Conservation (phyloP, 805 yeast species). For the Saccharomyces jurei region DNA sequence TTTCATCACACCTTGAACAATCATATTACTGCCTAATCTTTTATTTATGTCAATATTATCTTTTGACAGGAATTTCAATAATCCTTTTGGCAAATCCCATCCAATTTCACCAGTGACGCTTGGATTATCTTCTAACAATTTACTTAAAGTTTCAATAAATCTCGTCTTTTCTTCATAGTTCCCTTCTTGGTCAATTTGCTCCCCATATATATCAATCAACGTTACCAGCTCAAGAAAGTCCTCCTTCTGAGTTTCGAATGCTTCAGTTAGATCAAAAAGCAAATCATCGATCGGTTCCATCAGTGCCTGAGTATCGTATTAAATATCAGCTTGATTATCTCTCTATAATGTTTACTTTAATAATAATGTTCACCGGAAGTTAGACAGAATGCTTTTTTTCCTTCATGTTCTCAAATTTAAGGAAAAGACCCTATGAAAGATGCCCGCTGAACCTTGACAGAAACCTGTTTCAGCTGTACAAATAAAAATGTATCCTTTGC, state of each 20-base stretch:
- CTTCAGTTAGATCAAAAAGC: slow-evolving; percentile 11
- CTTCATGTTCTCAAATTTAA: not conserved
- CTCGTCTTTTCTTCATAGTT: slow-evolving; percentile 38
- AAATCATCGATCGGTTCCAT: not conserved
- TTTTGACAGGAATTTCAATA: slow-evolving; percentile 45
- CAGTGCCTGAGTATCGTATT: not conserved
- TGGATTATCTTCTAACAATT: slow-evolving; percentile 38
- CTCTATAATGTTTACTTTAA: not conserved
- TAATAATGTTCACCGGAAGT: not conserved
- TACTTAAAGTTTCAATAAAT: slow-evolving; percentile 40
- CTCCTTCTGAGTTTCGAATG: slow-evolving; percentile 19
- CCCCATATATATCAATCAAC: slow-evolving; percentile 21
- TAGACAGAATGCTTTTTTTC: not conserved
- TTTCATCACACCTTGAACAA: slow-evolving; percentile 34
- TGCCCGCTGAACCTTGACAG: not conserved
- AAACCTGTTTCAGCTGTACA: not conserved
- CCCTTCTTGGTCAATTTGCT: slow-evolving; percentile 16
- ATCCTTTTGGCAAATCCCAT: slow-evolving; percentile 80
- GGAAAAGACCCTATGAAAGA: not conserved
- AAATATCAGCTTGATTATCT: not conserved
- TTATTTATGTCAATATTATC: slow-evolving; percentile 30
- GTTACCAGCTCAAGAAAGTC: slow-evolving; percentile 27
- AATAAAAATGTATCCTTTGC: not conserved
- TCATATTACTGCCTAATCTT: slow-evolving; percentile 18
- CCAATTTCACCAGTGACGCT: slow-evolving; percentile 61